phyloP scores from a whole-genome alignment of 2,329 filamentous ascomycete genomes.

The Botrytis porri region DNA sequence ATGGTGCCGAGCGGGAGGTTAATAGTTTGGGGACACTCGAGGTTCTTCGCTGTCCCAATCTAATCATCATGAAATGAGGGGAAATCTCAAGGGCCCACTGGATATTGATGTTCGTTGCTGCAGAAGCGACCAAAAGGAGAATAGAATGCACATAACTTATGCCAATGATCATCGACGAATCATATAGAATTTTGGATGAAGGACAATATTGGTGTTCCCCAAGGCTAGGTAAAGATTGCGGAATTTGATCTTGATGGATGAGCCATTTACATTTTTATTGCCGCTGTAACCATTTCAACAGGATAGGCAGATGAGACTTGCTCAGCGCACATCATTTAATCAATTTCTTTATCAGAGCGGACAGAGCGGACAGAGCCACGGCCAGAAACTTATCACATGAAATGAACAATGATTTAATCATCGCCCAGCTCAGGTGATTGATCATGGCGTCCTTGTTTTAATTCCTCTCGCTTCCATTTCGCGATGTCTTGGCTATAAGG shows the following conservation, averaged over 20 bases:
- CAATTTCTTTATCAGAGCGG: background rate
- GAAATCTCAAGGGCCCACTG: conserved; percentile 18
- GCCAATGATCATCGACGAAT: background rate
- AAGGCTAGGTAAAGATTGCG: background rate
- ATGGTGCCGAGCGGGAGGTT: conserved; percentile 17
- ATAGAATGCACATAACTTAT: conserved; percentile 18
- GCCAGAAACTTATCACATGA: background rate
- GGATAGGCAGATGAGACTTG: conserved; percentile 15
- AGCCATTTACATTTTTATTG: background rate
- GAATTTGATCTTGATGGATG: background rate
- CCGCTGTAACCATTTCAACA: conserved; percentile 6
- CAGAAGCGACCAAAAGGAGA: conserved; percentile 22
- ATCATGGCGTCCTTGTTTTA: background rate
- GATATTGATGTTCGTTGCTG: conserved; percentile 20
- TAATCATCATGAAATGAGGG: conserved; percentile 23
- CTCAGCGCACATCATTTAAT: background rate
- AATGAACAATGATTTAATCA: conserved; percentile 13
- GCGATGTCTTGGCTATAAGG: background rate
- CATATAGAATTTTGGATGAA: background rate
- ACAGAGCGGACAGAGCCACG: background rate
- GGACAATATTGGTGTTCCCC: background rate
- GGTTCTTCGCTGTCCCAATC: conserved; percentile 15
- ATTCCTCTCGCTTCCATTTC: conserved; percentile 1
- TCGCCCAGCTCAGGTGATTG: conserved; percentile 16
- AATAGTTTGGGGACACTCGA: conserved; percentile 16